A percentile compares a stretch with the other conserved stretches of the same genome.
Evolutionary conservation across 495 filamentous ascomycete species (phyloP).

Genomic region (Eremomyces bilateralis): DNA sequence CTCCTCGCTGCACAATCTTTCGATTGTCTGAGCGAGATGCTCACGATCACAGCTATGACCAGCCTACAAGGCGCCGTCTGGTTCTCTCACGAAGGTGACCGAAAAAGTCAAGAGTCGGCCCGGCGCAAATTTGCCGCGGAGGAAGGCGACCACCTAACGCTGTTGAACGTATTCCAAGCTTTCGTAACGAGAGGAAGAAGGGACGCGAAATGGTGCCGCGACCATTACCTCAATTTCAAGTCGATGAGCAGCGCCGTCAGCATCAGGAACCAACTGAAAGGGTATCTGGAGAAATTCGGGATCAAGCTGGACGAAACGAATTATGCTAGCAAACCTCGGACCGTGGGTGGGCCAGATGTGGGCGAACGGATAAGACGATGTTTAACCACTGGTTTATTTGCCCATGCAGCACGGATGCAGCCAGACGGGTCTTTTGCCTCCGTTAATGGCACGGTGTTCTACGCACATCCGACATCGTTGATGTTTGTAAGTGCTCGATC

Average conservation of each 20-base stretch:
- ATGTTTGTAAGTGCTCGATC: constrained; percentile 58
- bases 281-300: constrained; percentile 72
- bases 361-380: constrained; percentile 64
- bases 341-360: constrained; percentile 26
- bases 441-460: constrained; percentile 46
- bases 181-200: constrained; percentile 75
- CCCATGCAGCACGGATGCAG: constrained; percentile 90
- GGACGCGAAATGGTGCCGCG: constrained; percentile 67
- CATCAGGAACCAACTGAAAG: constrained; percentile 65
- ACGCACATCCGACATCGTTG: constrained; percentile 80
- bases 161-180: constrained; percentile 81
- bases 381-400: constrained; percentile 80
- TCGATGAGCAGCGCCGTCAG: constrained; percentile 63
- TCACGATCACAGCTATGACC: constrained; percentile 89
- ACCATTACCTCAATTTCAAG: constrained; percentile 73
- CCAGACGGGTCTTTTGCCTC: constrained; percentile 79
- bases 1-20: constrained; percentile 59
- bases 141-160: constrained; percentile 87
- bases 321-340: too few species aligned
- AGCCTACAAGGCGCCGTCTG: constrained; percentile 64
- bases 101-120: constrained; percentile 46
- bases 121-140: constrained; percentile 74
- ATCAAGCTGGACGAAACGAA: too few species aligned
- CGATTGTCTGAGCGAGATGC: constrained; percentile 60
- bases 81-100: constrained; percentile 57